Evolutionary conservation across 176 grass and related monocot genomes (phyloP), one percentile per base, ranked within the genome.

Genomic region (Pharus latifolius): DNA sequence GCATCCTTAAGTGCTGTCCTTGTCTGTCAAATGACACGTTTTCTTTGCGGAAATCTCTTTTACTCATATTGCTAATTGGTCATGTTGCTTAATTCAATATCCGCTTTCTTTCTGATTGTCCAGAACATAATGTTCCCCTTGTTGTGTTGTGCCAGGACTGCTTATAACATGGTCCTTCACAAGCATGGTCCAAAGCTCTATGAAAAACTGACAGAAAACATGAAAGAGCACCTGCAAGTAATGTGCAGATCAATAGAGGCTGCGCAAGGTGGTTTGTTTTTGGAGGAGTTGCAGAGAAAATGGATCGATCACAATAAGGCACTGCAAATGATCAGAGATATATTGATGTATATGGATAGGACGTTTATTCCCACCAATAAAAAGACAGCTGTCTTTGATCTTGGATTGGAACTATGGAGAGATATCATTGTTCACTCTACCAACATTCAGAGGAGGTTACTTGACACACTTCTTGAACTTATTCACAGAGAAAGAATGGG

Each of bases 321-420:
- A 60, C 73, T 92, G 82, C 72, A 79, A 61, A 92, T 92, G 90
- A 92, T 92, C 70, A 87, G 90, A 55, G 90, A 92, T 35, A 82
- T 92, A 69, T 61, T 92, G 19, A 92, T 92, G 90, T 92, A 92
- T 49, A 91, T 91, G 88, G 88, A 91, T 57, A 85, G 89, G 47
- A 79, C 78, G 29, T 92, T 78, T 78, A 88, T 92, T 56, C 78
- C 49, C 1, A 69, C 60, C 6, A 65, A 78, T 30, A 75, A 92
- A 47, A 92, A 88, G 70, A 88, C 82, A 48, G 46, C 82, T 51
- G 89, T 92, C 48, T 87, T 88, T 76, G 89, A 92, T 60, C 85
- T 80, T 48, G 89, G 89, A 18, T 54, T 92, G 29, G 84, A 92
- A 74, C 74, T 92, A 49, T 92, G 89, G 89, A 80, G 89, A 47